Percentiles rank a stretch among this genome's conserved stretches.
phyloP scores from a whole-genome alignment of 225 moss, liverwort and hornwort species.

The Asterella californica region DNA sequence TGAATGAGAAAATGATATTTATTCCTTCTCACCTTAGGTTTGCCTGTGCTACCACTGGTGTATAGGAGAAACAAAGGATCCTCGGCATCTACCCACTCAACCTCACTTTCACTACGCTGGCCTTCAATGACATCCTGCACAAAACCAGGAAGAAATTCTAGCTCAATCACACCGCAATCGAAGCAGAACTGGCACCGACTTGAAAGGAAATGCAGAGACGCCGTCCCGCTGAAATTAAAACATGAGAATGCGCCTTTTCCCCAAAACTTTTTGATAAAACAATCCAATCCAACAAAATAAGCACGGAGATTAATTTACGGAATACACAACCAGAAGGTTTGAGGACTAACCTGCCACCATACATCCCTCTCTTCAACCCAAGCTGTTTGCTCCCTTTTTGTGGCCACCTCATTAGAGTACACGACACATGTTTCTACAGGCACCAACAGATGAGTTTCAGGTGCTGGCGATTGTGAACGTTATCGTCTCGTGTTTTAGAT shows the following conservation, averaged over 20 bases:
- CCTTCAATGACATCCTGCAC: conserved; percentile 66
- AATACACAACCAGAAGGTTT: not conserved
- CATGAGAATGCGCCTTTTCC: not conserved
- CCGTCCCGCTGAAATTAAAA: not conserved
- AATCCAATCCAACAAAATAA: not conserved
- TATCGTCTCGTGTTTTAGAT: not conserved
- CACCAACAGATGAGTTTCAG: not conserved
- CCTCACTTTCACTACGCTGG: conserved; percentile 60
- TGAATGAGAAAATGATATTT: not conserved
- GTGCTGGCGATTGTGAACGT: not conserved
- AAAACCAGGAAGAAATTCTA: not conserved
- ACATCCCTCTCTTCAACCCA: conserved; percentile 80
- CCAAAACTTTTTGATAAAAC: not conserved
- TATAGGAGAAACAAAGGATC: conserved; percentile 87
- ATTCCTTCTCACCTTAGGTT: conserved; percentile 67
- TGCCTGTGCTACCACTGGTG: conserved; percentile 97
- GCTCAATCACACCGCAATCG: not conserved
- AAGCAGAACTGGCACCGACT: not conserved
- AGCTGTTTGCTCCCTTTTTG: conserved; percentile 56
- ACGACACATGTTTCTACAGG: conserved; percentile 68
- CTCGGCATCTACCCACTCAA: conserved; percentile 99
- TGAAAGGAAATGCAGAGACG: not conserved
- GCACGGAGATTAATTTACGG: not conserved
- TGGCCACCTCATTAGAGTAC: conserved; percentile 63
- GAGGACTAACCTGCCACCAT: conserved; percentile 77